A percentile compares a stretch with the other conserved stretches of the same genome.
Evolutionary conservation across 306 rosid species (phyloP).

Genomic region (Dryas alaskensis): DNA sequence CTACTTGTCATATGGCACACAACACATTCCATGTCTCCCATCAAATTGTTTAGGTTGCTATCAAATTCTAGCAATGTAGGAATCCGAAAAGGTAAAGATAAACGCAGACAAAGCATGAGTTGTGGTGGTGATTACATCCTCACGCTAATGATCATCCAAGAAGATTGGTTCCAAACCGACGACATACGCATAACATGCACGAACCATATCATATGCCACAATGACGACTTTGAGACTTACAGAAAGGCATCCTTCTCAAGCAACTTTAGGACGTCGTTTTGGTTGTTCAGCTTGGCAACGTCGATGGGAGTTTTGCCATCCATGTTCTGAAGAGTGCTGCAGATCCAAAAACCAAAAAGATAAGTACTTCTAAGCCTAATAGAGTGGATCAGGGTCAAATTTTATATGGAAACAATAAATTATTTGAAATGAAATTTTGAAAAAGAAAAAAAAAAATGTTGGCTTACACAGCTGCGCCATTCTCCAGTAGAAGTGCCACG

Average conservation of each 20-base stretch:
- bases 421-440: not conserved
- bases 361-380: not conserved
- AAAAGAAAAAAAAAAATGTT: not conserved
- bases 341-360: slow-evolving; percentile 11
- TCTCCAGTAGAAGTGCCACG: slow-evolving; percentile 85
- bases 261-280: slow-evolving; percentile 81
- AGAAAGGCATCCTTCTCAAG: slow-evolving; percentile 97
- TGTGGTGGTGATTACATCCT: slow-evolving; percentile 24
- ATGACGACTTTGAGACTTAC: slow-evolving; percentile 29
- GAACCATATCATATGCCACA: slow-evolving; percentile 12
- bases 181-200: slow-evolving; percentile 11
- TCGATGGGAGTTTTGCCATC: slow-evolving; percentile 98
- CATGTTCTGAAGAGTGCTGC: slow-evolving; percentile 94
- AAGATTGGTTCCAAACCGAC: slow-evolving; percentile 22
- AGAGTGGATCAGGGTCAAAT: not conserved
- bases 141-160: slow-evolving; percentile 28
- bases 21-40: slow-evolving; percentile 24
- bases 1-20: slow-evolving; percentile 16
- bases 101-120: slow-evolving; percentile 18
- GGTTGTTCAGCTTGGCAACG: slow-evolving; percentile 95
- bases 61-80: slow-evolving; percentile 4
- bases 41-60: not conserved
- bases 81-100: slow-evolving; percentile 15
- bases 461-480: slow-evolving; percentile 96
- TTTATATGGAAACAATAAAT: not conserved